Base-by-base conservation (phyloP, 768 basidiomycete species). In the Serendipita sp. region DNA sequence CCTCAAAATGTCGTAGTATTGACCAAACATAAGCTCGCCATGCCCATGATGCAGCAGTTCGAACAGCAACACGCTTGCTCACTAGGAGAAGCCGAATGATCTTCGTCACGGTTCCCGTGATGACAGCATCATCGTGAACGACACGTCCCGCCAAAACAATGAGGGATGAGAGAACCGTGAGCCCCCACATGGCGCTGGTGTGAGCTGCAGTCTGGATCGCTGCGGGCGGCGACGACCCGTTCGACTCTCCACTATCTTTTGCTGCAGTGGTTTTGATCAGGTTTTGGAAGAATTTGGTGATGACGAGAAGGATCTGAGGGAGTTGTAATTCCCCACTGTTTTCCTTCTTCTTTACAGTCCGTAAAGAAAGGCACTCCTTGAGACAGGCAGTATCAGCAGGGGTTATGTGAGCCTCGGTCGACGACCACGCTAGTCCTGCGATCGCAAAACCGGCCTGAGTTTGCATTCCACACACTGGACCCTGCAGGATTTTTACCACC, bases 111-210 rank as follows among this genome's bases (percentile, higher is more conserved):
- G 75, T 74, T 64, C 2, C 73, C 73, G 24, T 30, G 56, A 34
- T 17, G 34, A 26, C 34, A 13, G 28, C 62, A 26, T 72, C 69
- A 13, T 68, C 13, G 64, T 56, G 7, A 44, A 66, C 58, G 24
- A 63, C 43, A 2, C 83, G 77, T 0, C 85, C 81, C 2, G 87
- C 75, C n/a, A 90, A 74, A 42, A 84, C 81, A 50, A 87, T 75
- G 60, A 90, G 72, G 64, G 77, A 76, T 0, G 84, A 81, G 1
- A 89, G 73, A 33, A 88, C 83, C 64, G 79, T 79, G 61, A 88
- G 74, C 3, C 79, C 83, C 89, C 89, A 90, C 0, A 85, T 82
- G 7, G 89, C 87, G 1, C 87, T 85, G 82, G 2, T 74, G 70
- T 0, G 78, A 75, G 16, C 71, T 71, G 50, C 90, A 73, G 1